Evolutionary conservation across 2,329 filamentous ascomycete species (phyloP).

Genomic region (Eutypa lata): DNA sequence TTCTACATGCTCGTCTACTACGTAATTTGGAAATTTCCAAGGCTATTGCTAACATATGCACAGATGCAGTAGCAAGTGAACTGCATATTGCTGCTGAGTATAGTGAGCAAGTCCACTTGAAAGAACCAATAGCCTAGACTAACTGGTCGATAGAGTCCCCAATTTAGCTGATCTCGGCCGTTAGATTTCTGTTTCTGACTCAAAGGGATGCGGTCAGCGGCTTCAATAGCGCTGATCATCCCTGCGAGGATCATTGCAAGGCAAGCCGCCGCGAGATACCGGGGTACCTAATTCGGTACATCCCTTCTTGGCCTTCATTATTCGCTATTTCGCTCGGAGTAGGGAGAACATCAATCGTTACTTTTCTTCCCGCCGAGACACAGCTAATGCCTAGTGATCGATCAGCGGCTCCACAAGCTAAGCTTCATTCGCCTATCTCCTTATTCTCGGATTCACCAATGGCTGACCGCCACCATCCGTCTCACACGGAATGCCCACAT

Average conservation of each 20-base stretch:
- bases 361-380: not conserved
- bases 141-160: not conserved
- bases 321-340: too few relatives aligned
- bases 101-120: too few relatives aligned
- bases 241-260: not conserved
- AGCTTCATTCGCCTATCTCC: too few relatives aligned
- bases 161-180: not conserved
- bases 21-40: too few relatives aligned
- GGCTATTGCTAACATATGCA: too few relatives aligned
- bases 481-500: not conserved
- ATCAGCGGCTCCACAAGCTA: too few relatives aligned
- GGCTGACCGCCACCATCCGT: not conserved
- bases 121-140: not conserved
- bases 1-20: too few relatives aligned
- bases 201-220: not conserved
- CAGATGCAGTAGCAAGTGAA: not conserved
- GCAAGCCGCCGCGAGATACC: too few relatives aligned
- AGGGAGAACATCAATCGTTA: too few relatives aligned
- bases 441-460: not conserved
- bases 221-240: not conserved
- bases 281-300: too few relatives aligned
- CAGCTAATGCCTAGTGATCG: not conserved
- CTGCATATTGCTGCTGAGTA: too few relatives aligned
- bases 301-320: too few relatives aligned
- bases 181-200: not conserved